Evolutionary conservation across 352 stramenopile genomes (phyloP).

Genomic region (Pythium folliculosum): DNA sequence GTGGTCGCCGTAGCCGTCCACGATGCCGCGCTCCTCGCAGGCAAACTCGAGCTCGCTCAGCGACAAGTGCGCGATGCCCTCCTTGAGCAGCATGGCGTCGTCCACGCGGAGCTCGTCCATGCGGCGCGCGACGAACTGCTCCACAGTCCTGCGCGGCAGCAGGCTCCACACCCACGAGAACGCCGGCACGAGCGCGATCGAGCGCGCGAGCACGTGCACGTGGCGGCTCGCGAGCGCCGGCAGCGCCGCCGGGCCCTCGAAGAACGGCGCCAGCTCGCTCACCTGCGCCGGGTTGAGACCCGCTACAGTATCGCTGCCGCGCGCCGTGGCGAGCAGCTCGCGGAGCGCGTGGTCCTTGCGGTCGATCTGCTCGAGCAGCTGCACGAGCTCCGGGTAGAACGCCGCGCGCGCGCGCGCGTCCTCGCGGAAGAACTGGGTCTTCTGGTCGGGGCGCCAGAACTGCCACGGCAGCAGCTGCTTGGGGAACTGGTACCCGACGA

Average conservation of each 20-base stretch:
- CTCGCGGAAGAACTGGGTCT: conserved; percentile 79
- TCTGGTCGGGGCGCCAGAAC: conserved; percentile 84
- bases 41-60: conserved; percentile 85
- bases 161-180: conserved; percentile 59
- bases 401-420: conserved; percentile 51
- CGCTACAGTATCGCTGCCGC: conserved; percentile 10
- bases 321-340: conserved; percentile 42
- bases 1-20: conserved; percentile 69
- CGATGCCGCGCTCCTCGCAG: conserved; percentile 77
- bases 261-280: conserved; percentile 64
- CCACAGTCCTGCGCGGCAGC: conserved; percentile 38
- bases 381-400: conserved; percentile 62
- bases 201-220: conserved; percentile 53
- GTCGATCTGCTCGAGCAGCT: conserved; percentile 67
- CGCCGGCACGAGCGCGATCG: conserved; percentile 54
- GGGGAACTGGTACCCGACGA: conserved; percentile 84
- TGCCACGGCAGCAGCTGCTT: conserved; percentile 86
- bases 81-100: conserved; percentile 67
- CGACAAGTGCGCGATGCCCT: conserved; percentile 69
- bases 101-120: conserved; percentile 69
- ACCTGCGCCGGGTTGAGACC: conserved; percentile 58
- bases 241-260: conserved; percentile 53
- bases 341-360: conserved; percentile 51
- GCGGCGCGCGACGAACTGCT: conserved; percentile 54
- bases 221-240: conserved; percentile 47